Percentiles rank a stretch among this genome's conserved stretches.
Conservation (phyloP, 176 grass and related monocot genomes). For the Olyra latifolia region DNA sequence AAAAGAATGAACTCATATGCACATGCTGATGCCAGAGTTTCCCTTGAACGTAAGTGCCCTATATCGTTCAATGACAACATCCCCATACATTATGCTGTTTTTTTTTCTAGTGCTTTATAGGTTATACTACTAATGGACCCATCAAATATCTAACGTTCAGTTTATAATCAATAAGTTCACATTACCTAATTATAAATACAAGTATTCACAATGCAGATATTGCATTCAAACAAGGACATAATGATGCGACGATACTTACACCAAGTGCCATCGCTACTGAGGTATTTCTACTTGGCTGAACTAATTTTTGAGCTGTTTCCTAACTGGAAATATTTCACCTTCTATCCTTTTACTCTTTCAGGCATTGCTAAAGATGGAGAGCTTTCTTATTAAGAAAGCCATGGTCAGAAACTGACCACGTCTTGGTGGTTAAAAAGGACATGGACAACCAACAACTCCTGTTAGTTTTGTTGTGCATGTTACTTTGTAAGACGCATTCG, state of each 20-base stretch:
- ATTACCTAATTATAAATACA: background rate
- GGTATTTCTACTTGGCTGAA: conserved; percentile 47
- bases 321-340: conserved; percentile 17
- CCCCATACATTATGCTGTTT: background rate
- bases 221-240: conserved; percentile 71
- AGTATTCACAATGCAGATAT: conserved; percentile 58
- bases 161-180: background rate
- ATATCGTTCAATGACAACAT: background rate
- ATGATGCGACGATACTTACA: conserved; percentile 66
- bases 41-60: conserved; percentile 68
- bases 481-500: conserved; percentile 23
- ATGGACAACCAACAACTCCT: background rate
- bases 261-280: conserved; percentile 83
- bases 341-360: conserved; percentile 39
- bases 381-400: conserved; percentile 57
- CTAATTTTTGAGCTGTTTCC: background rate
- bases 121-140: background rate
- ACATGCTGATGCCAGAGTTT: conserved; percentile 88
- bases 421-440: conserved; percentile 15
- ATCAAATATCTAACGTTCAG: background rate
- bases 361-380: conserved; percentile 78
- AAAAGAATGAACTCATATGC: conserved; percentile 83
- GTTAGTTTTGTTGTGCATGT: conserved; percentile 29
- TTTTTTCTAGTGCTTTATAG: background rate
- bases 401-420: conserved; percentile 55